phyloP scores from a whole-genome alignment of 1,139 yeast species.

The Zygosaccharomyces pseudobailii region DNA sequence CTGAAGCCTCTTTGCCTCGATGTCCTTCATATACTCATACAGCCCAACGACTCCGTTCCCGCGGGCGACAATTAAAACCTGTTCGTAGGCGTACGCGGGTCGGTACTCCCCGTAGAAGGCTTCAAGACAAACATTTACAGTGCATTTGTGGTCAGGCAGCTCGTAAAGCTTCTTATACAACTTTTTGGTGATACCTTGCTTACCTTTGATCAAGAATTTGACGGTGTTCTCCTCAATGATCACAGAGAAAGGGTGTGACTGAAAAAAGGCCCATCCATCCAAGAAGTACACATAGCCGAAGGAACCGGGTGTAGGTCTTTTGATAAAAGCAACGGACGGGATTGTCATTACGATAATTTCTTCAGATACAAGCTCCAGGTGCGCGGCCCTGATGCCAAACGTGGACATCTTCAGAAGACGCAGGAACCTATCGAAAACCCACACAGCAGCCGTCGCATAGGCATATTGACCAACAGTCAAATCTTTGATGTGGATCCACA shows the following conservation, averaged over 20 bases:
- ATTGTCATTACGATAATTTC: slow-evolving; percentile 42
- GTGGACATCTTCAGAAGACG: slow-evolving; percentile 45
- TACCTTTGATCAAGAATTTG: slow-evolving; percentile 41
- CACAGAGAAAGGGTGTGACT: slow-evolving; percentile 63
- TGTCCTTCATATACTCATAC: slow-evolving; percentile 31
- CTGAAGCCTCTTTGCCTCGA: slow-evolving; percentile 14
- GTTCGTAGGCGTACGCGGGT: slow-evolving; percentile 51
- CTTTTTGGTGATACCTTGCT: slow-evolving; percentile 41
- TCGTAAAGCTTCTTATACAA: slow-evolving; percentile 29
- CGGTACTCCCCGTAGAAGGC: slow-evolving; percentile 57
- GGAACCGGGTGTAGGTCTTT: slow-evolving; percentile 56
- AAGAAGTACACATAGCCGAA: slow-evolving; percentile 54
- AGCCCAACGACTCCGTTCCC: slow-evolving; percentile 71
- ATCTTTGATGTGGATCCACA: slow-evolving; percentile 49
- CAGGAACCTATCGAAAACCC: slow-evolving; percentile 54
- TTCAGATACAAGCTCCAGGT: slow-evolving; percentile 44
- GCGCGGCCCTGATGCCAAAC: slow-evolving; percentile 48
- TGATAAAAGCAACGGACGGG: slow-evolving; percentile 32
- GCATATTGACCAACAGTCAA: slow-evolving; percentile 42
- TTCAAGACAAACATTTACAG: slow-evolving; percentile 41
- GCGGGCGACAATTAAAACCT: slow-evolving; percentile 52
- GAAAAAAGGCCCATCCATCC: slow-evolving; percentile 52
- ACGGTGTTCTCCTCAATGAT: slow-evolving; percentile 38
- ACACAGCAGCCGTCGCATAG: slow-evolving; percentile 51
- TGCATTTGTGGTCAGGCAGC: slow-evolving; percentile 17